Evolutionary conservation across 2,329 filamentous ascomycete species (phyloP), one percentile per base, ranked within the genome.

Genomic region (Hirsutella minnesotensis): DNA sequence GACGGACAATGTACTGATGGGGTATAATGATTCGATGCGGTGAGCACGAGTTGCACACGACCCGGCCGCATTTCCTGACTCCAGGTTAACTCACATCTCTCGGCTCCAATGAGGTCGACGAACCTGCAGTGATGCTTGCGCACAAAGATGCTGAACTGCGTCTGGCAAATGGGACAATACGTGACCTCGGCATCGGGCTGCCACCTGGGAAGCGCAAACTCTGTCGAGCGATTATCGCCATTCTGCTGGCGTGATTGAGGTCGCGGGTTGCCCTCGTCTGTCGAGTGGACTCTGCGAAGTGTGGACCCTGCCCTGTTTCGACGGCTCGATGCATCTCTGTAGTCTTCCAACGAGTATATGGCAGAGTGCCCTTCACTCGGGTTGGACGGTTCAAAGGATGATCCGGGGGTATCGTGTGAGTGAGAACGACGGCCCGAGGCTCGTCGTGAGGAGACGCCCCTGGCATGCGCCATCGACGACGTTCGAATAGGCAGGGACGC

Each of bases 11-110:
- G 59, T 86, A 96, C 57, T 92, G 86, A 50, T 89, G 77, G 1
- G 90, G 90, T 49, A 96, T 95, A 3, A 86, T 94, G 57, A 96
- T 96, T 47, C 88, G 79, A 61, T 96, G 90, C 3, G 90, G 90
- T 3, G 90, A 95, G 65, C 90, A 96, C 18, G 79, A 72, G 45
- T 81, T 80, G 62, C 90, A 96, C 20, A 96, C 90, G 9, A 96
- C 89, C 47, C 88, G 73, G 38, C 90, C 90, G 58, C 90, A 96
- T 75, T 95, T 95, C 51, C 81, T 84, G 39, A 18, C 3, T 4
- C 18, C 13, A n/a, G 13, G 7, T 38, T 56, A 38, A 54, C 51
- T 42, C 27, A 13, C 33, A 16, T 16, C 20, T 19, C 18, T 13
- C 8, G n/a, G 18, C 13, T 5, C 4, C 4, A 22, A 38, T 15